These are phyloP conservation scores for Extremus antarcticus DNA, from an alignment of 495 filamentous ascomycete species.

Conservation along the genomic window DNA sequence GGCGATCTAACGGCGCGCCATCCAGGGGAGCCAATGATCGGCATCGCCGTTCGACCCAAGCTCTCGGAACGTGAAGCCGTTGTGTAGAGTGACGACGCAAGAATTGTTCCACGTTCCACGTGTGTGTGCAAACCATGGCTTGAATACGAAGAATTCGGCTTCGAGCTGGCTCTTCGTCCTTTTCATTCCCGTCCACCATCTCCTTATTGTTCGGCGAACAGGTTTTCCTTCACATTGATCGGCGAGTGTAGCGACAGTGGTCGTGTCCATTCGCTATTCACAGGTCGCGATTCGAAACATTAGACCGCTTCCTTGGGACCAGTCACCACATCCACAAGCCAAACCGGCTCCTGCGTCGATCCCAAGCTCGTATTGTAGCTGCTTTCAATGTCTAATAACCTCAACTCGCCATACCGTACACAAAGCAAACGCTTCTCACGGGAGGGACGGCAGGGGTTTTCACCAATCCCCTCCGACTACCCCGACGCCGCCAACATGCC, in stretches of 20 bases:
- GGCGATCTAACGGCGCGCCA: no score
- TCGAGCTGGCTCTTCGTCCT: no score
- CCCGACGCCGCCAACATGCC: conserved; percentile 15
- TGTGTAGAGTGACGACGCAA: no score
- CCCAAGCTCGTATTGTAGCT: neutral
- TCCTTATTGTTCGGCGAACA: neutral
- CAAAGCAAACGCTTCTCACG: conserved; percentile 17
- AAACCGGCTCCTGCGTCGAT: neutral
- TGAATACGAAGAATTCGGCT: no score
- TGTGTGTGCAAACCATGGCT: no score
- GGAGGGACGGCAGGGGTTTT: conserved; percentile 28
- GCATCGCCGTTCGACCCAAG: no score
- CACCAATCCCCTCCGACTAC: conserved; percentile 17
- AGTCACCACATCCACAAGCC: neutral
- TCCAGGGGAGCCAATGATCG: no score
- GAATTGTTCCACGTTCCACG: no score
- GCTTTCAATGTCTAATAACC: neutral
- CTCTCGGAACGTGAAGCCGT: no score
- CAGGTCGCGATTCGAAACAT: neutral
- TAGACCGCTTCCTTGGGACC: neutral
- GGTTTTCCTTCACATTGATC: neutral
- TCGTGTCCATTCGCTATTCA: neutral
- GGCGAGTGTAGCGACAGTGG: neutral
- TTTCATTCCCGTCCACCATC: neutral
- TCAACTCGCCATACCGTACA: neutral